Percentiles rank a stretch among this genome's conserved stretches.
Conservation (phyloP, 2,329 filamentous ascomycete genomes). For the Penicillium sp. region DNA sequence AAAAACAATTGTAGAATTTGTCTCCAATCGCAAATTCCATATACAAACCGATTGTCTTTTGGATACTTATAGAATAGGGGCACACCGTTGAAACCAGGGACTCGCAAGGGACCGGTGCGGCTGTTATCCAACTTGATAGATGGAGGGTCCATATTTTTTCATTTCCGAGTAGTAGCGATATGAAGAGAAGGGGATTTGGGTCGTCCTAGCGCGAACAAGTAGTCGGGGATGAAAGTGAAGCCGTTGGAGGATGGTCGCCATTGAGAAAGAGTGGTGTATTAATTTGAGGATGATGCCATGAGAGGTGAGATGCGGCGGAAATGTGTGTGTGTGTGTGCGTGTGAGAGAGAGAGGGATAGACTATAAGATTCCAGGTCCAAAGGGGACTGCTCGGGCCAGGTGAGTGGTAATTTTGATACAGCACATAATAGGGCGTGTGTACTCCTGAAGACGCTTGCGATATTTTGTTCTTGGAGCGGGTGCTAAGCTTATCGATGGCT, state of each 20-base stretch:
- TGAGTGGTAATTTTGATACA: not conserved
- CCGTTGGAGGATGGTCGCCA: conserved; percentile 1
- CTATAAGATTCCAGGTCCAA: not conserved
- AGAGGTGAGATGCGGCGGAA: not conserved
- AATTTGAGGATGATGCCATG: not conserved
- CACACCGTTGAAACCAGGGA: conserved; percentile 8
- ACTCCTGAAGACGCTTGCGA: too few species aligned
- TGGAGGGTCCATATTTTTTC: not conserved
- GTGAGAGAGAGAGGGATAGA: not conserved
- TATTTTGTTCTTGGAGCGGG: too few species aligned
- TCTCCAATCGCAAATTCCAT: too few species aligned
- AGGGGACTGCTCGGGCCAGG: not conserved
- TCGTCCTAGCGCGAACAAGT: not conserved
- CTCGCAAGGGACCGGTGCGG: not conserved
- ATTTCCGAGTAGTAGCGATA: not conserved
- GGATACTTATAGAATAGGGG: not conserved
- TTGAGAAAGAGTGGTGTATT: not conserved
- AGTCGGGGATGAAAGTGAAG: conserved; percentile 1
- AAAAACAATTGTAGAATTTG: too few species aligned
- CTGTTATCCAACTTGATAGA: not conserved
- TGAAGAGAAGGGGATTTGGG: not conserved
- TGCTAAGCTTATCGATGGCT: too few species aligned
- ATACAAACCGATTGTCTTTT: too few species aligned
- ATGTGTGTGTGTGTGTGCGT: too few species aligned
- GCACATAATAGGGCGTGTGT: not conserved